A percentile compares a stretch with the other conserved stretches of the same genome.
Evolutionary conservation across 208 protist species (phyloP).

Genomic region (Trypanosoma lewisi): DNA sequence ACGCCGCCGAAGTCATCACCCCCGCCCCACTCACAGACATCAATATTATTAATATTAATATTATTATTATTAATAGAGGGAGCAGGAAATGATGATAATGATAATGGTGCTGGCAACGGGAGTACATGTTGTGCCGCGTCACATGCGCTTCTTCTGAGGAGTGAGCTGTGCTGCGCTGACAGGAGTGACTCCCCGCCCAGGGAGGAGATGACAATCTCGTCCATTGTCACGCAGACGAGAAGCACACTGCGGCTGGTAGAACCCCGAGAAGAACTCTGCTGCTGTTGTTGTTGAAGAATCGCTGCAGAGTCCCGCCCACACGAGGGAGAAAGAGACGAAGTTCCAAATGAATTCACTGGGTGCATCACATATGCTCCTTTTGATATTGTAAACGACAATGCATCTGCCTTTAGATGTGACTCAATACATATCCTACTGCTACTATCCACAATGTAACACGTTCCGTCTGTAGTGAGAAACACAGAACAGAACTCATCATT

Average conservation of each 20-base stretch:
- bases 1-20: background rate
- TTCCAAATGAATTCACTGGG: background rate
- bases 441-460: conserved; percentile 57
- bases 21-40: too few relatives aligned
- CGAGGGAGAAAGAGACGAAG: background rate
- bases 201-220: conserved; percentile 74
- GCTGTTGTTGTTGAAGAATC: conserved; percentile 6
- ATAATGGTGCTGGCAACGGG: too few relatives aligned
- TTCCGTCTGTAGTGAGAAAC: conserved; percentile 63
- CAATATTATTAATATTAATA: too few relatives aligned
- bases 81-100: too few relatives aligned
- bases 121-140: too few relatives aligned
- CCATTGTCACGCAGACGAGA: conserved; percentile 67
- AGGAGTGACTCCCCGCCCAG: conserved; percentile 42
- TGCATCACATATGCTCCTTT: conserved; percentile 30
- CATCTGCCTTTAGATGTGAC: conserved; percentile 66
- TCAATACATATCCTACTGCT: conserved; percentile 40
- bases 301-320: background rate
- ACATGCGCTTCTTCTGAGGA: background rate
- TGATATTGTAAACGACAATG: conserved; percentile 74
- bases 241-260: conserved; percentile 33
- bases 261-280: conserved; percentile 10
- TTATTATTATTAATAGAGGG: too few relatives aligned
- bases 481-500: conserved; percentile 59
- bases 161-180: background rate